Evolutionary conservation across 768 basidiomycete species (phyloP).

Genomic region (Termitomyces sp.): DNA sequence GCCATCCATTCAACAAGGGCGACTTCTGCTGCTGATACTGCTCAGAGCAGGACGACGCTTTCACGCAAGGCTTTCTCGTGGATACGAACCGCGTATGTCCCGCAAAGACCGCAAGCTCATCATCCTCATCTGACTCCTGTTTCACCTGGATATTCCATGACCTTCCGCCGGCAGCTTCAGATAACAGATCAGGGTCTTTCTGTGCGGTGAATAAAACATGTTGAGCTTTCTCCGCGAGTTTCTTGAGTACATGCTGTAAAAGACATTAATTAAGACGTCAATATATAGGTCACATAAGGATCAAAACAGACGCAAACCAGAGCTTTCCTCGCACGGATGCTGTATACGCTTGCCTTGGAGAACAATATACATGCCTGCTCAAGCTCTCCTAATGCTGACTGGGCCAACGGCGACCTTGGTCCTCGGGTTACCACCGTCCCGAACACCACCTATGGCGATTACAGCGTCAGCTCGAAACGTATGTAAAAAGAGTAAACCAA

Average conservation of each 20-base stretch:
- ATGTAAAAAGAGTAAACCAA: not conserved
- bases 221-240: slow-evolving; percentile 64
- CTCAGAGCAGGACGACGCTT: not conserved
- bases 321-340: slow-evolving; percentile 60
- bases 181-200: slow-evolving; percentile 25
- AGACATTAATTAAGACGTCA: not conserved
- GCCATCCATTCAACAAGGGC: not conserved
- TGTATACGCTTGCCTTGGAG: slow-evolving; percentile 50
- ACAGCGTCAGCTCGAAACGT: not conserved
- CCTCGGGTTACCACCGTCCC: slow-evolving; percentile 75
- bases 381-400: slow-evolving; percentile 62
- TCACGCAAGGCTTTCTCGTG: slow-evolving; percentile 24
- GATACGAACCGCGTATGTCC: slow-evolving; percentile 63
- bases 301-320: slow-evolving; percentile 36
- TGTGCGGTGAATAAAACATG: slow-evolving; percentile 41
- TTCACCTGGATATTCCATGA: slow-evolving; percentile 43
- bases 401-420: slow-evolving; percentile 62
- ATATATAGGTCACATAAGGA: not conserved
- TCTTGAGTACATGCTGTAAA: slow-evolving; percentile 51
- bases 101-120: slow-evolving; percentile 66
- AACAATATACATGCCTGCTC: slow-evolving; percentile 67
- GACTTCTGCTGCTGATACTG: not conserved
- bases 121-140: slow-evolving; percentile 51
- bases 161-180: slow-evolving; percentile 30
- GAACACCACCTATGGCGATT: slow-evolving; percentile 54